These are phyloP conservation scores for Ceratocystis albifundus DNA, from an alignment of 2,329 filamentous ascomycete genomes.

Conservation along the genomic window DNA sequence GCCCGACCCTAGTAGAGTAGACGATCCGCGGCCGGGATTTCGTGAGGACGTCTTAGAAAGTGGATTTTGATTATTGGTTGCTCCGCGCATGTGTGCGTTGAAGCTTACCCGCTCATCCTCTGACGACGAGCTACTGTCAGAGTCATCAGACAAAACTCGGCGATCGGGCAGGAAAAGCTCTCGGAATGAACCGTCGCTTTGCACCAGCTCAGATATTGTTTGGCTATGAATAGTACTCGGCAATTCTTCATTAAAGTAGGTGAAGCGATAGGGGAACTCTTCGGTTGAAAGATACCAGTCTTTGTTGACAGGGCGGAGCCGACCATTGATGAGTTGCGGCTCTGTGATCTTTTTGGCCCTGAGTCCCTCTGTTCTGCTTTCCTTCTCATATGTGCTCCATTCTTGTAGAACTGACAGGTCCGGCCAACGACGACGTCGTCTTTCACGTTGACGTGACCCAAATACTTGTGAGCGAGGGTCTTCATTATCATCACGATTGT, in stretches of 20 bases:
- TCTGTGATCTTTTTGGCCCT: constrained; percentile 87
- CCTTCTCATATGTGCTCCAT: constrained; percentile 84
- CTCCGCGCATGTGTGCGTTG: constrained; percentile 22
- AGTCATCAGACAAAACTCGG: constrained; percentile 59
- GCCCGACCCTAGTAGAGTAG: not conserved
- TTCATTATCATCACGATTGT: constrained; percentile 26
- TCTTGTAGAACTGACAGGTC: constrained; percentile 74
- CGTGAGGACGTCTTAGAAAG: constrained; percentile 12
- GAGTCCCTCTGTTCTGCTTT: constrained; percentile 68
- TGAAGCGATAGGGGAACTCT: constrained; percentile 86
- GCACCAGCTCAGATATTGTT: constrained; percentile 83
- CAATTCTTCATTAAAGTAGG: constrained; percentile 97
- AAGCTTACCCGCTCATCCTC: constrained; percentile 23
- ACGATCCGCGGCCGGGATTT: constrained; percentile 5
- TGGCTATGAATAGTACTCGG: constrained; percentile 93
- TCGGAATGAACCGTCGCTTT: constrained; percentile 70
- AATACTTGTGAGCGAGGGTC: constrained; percentile 25
- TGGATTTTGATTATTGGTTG: constrained; percentile 14
- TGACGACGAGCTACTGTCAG: constrained; percentile 39
- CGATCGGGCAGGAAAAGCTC: constrained; percentile 89
- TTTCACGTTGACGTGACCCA: constrained; percentile 1
- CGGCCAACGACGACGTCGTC: constrained; percentile 64
- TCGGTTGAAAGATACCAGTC: constrained; percentile 82
- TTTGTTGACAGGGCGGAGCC: constrained; percentile 66
- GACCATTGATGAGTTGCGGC: constrained; percentile 80